Conservation (phyloP, 257 asterid genomes). For the Verbascum thapsus region DNA sequence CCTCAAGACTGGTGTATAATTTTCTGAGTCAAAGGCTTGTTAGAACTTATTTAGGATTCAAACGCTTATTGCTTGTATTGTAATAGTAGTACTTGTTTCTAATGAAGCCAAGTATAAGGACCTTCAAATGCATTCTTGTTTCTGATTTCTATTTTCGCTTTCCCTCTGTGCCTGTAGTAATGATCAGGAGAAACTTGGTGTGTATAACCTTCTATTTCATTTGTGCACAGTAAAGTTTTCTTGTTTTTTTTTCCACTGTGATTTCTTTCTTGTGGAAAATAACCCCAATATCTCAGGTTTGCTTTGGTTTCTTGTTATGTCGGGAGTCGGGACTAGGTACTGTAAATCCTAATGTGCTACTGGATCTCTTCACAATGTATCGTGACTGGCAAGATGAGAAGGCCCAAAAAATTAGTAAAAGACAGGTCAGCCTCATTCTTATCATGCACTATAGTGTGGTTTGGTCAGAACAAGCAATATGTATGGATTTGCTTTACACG, state of each 20-base stretch:
- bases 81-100: neutral
- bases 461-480: too few relatives aligned
- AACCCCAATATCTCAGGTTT: slow-evolving; percentile 20
- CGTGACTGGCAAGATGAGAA: slow-evolving; percentile 87
- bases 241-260: neutral
- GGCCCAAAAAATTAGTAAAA: slow-evolving; percentile 55
- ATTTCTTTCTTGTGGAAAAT: too few relatives aligned
- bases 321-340: slow-evolving; percentile 66
- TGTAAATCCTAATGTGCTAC: slow-evolving; percentile 76
- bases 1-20: too few relatives aligned
- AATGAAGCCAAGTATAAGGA: neutral
- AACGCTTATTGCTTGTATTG: neutral
- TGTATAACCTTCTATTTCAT: neutral
- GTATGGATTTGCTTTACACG: slow-evolving; percentile 24
- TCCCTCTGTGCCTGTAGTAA: too few relatives aligned
- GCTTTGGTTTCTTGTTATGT: slow-evolving; percentile 28
- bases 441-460: slow-evolving; percentile 10
- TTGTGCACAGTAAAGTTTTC: slow-evolving; percentile 4
- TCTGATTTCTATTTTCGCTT: neutral
- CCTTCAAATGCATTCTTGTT: neutral
- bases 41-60: neutral
- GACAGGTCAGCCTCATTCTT: slow-evolving; percentile 72
- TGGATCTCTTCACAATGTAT: slow-evolving; percentile 82
- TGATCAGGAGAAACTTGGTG: slow-evolving; percentile 10
- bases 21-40: neutral